Conservation (phyloP, 768 basidiomycete species). For the Rhizopogon vulgaris region DNA sequence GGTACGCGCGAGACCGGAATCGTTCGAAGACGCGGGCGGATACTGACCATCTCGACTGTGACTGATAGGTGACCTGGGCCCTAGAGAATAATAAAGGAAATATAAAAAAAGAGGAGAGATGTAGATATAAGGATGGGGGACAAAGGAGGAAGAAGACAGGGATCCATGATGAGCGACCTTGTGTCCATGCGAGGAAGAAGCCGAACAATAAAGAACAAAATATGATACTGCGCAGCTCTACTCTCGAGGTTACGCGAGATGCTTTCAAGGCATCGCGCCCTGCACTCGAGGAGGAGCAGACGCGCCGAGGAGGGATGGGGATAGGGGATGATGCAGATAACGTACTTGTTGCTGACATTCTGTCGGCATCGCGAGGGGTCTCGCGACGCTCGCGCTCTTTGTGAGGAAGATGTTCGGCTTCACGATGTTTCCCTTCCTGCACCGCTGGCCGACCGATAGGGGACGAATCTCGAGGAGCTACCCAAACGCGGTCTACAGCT, state of each 20-base stretch:
- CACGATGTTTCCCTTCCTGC: slow-evolving; percentile 21
- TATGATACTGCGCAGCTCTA: slow-evolving; percentile 28
- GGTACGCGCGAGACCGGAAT: slow-evolving; percentile 10
- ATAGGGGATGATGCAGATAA: slow-evolving; percentile 38
- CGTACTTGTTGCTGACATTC: slow-evolving; percentile 38
- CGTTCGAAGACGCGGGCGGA: slow-evolving; percentile 9
- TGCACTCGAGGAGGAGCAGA: slow-evolving; percentile 34
- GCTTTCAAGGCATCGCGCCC: slow-evolving; percentile 25
- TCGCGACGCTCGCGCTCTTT: slow-evolving; percentile 16
- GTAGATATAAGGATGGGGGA: slow-evolving; percentile 23
- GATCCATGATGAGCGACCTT: slow-evolving; percentile 37
- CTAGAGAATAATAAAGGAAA: slow-evolving; percentile 34
- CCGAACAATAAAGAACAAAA: slow-evolving; percentile 30
- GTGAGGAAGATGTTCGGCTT: slow-evolving; percentile 13
- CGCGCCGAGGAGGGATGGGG: slow-evolving; percentile 29
- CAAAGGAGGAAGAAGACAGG: slow-evolving; percentile 25
- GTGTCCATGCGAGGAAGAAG: slow-evolving; percentile 32
- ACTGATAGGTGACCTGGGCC: slow-evolving; percentile 31
- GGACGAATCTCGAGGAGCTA: slow-evolving; percentile 9
- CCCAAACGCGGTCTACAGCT: slow-evolving; percentile 21
- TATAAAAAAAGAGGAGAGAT: slow-evolving; percentile 19
- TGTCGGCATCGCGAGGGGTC: slow-evolving; percentile 23
- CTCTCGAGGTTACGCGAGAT: slow-evolving; percentile 44
- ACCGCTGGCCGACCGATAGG: slow-evolving; percentile 9
- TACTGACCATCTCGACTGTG: slow-evolving; percentile 26